These are phyloP conservation scores for Vinca minor DNA, from an alignment of 257 asterid species.

Conservation along the genomic window DNA sequence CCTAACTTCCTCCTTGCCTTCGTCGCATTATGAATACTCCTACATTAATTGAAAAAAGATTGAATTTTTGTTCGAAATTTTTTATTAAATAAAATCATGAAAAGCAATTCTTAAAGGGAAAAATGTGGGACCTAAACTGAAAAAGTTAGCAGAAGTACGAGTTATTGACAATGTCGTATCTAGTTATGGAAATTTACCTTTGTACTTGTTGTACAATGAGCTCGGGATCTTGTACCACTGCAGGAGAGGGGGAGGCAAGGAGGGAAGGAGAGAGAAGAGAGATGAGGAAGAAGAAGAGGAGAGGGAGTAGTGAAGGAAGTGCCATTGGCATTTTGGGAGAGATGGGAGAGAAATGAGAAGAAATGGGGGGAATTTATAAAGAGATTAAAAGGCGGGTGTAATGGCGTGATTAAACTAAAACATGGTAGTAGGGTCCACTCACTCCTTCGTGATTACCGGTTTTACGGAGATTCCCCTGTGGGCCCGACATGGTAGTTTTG, in stretches of 20 bases:
- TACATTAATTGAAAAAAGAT: too few relatives aligned
- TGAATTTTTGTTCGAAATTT: too few relatives aligned
- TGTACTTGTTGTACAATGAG: conserved; percentile 56
- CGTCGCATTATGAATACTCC: conserved; percentile 48
- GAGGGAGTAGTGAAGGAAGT: conserved; percentile 19
- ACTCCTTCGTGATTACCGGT: conserved; percentile 48
- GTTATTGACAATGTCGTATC: too few relatives aligned
- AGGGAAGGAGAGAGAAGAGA: conserved; percentile 27
- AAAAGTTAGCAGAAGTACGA: too few relatives aligned
- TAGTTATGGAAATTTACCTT: conserved; percentile 43
- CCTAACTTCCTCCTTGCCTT: conserved; percentile 62
- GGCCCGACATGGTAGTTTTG: conserved; percentile 30
- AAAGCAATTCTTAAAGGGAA: too few relatives aligned
- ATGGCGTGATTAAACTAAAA: conserved; percentile 56
- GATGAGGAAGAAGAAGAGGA: conserved; percentile 23
- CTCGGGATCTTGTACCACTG: conserved; percentile 37
- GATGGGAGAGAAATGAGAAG: not conserved
- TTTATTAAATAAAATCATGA: too few relatives aligned
- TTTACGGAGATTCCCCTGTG: conserved; percentile 49
- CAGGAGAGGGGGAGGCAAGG: conserved; percentile 35
- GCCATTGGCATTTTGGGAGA: conserved; percentile 23
- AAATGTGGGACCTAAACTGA: too few relatives aligned
- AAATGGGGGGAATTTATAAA: conserved; percentile 23
- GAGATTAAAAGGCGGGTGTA: conserved; percentile 17
- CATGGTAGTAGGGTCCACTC: conserved; percentile 43